Evolutionary conservation across 257 asterid species (phyloP), one percentile per base, ranked within the genome.

Genomic region (Rubia yunnanensis): DNA sequence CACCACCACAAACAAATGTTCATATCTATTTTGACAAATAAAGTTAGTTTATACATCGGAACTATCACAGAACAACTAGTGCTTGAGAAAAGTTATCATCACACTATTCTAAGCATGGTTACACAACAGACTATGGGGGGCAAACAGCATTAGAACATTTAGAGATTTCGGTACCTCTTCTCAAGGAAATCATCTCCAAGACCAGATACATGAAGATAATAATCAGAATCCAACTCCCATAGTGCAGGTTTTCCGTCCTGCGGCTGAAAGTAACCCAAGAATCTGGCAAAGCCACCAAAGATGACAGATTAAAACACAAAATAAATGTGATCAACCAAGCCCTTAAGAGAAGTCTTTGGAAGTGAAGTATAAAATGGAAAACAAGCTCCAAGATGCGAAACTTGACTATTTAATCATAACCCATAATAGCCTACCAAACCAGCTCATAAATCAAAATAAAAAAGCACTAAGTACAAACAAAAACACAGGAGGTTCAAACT

Each of bases 221-320:
- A 94, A 82, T 94, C 99, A 63, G 99, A 90, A 79, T 94, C 99
- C 86, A 94, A 79, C 73, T 94, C 99, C 99, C 99, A 94, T 31
- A 94, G 81, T 66, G 97, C 95, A 71, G 99, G 95, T 75, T 94
- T 94, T 59, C 99, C 99, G 63, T 94, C 99, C 76, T 83, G 92
- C 24, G 99, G 99, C 80, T 82, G 92, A 81, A 94, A 94, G 80
- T 90, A 94, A 63, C 99, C 99, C 87, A 94, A 83, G 78, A 94
- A 94, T 76, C 99, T 94, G 92, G 66, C 18, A 55, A 48, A 78
- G 23, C 76, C 65, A 72, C 20, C 32, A 57, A 68, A 54, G 53
- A 71, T 22, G 26, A 66, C 11, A 65, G 44, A 50, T 63, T 81
- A 62, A 74, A 71, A 73, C 58, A 46, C 50, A 71, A 50, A 64